phyloP scores from a whole-genome alignment of 306 rosid genomes.

The Alnus glutinosa region DNA sequence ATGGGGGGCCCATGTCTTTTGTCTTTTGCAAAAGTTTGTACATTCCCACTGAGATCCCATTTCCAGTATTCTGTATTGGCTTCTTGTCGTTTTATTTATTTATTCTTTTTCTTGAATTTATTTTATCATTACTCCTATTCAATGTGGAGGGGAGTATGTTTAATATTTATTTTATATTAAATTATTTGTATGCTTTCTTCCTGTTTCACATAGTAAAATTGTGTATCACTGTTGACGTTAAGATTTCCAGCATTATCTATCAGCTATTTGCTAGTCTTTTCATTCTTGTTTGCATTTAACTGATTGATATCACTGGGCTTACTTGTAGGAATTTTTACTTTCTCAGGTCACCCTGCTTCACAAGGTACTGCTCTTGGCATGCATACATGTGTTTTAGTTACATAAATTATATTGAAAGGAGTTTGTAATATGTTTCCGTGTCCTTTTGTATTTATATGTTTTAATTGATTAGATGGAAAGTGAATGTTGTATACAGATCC shows the following conservation, averaged over 20 bases:
- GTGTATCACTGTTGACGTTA: not conserved
- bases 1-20: not conserved
- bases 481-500: conserved; percentile 42
- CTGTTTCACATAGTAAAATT: not conserved
- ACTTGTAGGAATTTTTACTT: conserved; percentile 45
- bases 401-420: not conserved
- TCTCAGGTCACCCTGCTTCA: conserved; percentile 42
- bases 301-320: conserved; percentile 18
- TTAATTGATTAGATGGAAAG: not conserved
- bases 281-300: conserved; percentile 6
- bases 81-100: not conserved
- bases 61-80: not conserved
- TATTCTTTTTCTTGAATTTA: not conserved
- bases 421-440: not conserved
- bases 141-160: not conserved
- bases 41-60: not conserved
- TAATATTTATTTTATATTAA: not conserved
- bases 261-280: not conserved
- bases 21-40: not conserved
- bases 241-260: conserved; percentile 6
- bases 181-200: not conserved
- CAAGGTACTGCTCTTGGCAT: conserved; percentile 44
- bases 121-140: not conserved
- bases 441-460: not conserved
- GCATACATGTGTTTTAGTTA: not conserved